Conservation (phyloP, 345 rosid genomes). For the Syzygium oleosum region DNA sequence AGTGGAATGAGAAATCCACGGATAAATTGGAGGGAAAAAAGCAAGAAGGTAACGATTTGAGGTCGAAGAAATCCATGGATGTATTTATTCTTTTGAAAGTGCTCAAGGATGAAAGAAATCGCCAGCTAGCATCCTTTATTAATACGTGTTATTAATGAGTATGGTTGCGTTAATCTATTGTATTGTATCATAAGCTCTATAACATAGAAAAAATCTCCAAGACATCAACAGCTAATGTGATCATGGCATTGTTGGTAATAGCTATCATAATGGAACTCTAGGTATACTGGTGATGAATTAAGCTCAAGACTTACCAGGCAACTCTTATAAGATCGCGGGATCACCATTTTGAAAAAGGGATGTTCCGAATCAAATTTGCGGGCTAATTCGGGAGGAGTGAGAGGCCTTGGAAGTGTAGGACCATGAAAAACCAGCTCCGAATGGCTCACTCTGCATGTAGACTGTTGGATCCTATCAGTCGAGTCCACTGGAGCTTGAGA, state of each 20-base stretch:
- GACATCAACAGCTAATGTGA: background rate
- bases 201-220: background rate
- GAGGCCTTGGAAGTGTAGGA: background rate
- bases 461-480: background rate
- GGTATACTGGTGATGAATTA: background rate
- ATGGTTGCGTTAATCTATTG: background rate
- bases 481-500: background rate
- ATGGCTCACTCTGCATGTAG: background rate
- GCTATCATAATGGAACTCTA: background rate
- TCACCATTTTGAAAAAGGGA: background rate
- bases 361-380: background rate
- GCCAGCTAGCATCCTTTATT: background rate
- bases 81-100: background rate
- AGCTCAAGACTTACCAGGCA: background rate
- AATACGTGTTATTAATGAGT: background rate
- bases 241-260: background rate
- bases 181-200: background rate
- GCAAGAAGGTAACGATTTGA: background rate
- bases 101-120: background rate
- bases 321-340: background rate
- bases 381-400: background rate
- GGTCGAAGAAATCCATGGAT: background rate
- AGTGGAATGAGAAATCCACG: background rate
- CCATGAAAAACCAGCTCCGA: background rate
- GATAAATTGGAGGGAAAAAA: background rate